Evolutionary conservation across 306 rosid species (phyloP), one percentile per base, ranked within the genome.

Genomic region (Crataegus laevigata): DNA sequence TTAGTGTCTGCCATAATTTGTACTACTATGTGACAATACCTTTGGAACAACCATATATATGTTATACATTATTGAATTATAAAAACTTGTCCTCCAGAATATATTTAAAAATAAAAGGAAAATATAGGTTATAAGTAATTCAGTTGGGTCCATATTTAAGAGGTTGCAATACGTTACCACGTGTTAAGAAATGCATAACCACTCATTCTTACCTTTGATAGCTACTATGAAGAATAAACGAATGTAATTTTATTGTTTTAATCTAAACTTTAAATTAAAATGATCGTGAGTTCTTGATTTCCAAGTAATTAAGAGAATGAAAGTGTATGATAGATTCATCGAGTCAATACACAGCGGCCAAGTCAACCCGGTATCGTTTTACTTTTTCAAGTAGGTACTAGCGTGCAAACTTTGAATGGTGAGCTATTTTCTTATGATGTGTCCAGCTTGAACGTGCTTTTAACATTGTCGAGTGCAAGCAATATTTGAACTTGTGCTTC

Each of bases 291-390:
- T 36, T 36, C 40, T 36, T 36, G 40, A 36, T 36, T 36, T 7
- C 2, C 9, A 7, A 36, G 43, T 40, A 40, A 40, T 40, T 40
- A 40, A 40, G 12, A 40, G 12, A 40, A 40, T 1, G 3, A 40
- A 40, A 40, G 12, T 40, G 11, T 10, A 40, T 17, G 7, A 52
- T 7, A 3, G 24, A 52, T 52, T 30, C 69, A 82, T 73, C 80
- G 83, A 75, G 78, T 83, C 86, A 80, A 81, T 83, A 69, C 77
- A 77, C 30, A 62, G 61, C 51, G 34, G 77, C 30, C 81, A 58
- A 71, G 86, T 87, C 86, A 82, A 87, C 74, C 28, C 55, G 43
- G 42, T 50, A n/a, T 1, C n/a, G 36, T 34, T 47, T 29, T 43
- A 47, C 58, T 14, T 30, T 22, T 19, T 25, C 58, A 63, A 63